Base-by-base conservation (phyloP, 192 early-diverging fungal genomes). In the Cetraspora pellucida region DNA sequence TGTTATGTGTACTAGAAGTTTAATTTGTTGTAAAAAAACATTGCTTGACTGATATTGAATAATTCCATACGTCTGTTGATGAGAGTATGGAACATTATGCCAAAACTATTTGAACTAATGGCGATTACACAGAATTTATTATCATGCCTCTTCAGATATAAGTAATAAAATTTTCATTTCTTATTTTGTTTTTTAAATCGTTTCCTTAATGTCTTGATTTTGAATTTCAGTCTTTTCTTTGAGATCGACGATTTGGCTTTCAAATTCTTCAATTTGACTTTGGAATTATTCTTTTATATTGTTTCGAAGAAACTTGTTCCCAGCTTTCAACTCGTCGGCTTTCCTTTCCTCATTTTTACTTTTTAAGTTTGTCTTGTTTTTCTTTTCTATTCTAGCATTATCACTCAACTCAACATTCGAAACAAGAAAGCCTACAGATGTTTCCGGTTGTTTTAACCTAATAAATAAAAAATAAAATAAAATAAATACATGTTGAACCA, bases 171-270 rank as follows among this genome's bases (percentile, higher is more conserved):
- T 52, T 17, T 52, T 52, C 10, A 17, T 52, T 52, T 52, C 50
- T 9, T 52, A 11, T 52, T 13, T 13, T 59, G 5, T 5, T 11
- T 59, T 59, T 11, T 59, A 7, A 59, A 59, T 7, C 58, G 19
- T 59, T 59, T 59, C 58, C 19, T 59, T 59, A 59, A 59, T 59
- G 19, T 59, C 58, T 59, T 59, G 19, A 59, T 59, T 59, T 59
- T 59, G 58, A 59, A 59, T 59, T 59, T 59, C 19, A 59, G 19
- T 59, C 58, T 59, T 59, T 59, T 59, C 58, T 59, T 59, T 59
- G 58, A 59, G 19, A 59, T 59, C 58, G 19, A 59, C 19, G 19
- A 59, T 59, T 59, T 59, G 58, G 19, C 19, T 59, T 59, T 59
- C 58, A 59, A 59, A 19, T 59, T 23, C 19, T 59, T 59, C 58